Conservation (phyloP, 371 early-diverging fungal species). For the Ordospora colligata region DNA sequence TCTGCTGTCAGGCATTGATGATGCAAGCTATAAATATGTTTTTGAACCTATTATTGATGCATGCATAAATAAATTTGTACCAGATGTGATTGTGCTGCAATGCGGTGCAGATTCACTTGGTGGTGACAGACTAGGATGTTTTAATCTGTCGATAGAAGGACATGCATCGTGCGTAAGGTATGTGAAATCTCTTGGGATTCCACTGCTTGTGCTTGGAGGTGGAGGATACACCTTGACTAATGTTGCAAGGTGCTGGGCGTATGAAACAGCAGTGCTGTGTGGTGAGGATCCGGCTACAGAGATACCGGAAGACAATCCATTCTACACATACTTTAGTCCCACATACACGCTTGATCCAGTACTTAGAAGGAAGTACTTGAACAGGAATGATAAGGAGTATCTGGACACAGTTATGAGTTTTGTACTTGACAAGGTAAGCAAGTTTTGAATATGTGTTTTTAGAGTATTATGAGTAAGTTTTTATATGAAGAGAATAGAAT, state of each 20-base stretch:
- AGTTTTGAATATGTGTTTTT: constrained; percentile 12
- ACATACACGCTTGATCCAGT: constrained; percentile 31
- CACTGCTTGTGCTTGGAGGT: constrained; percentile 75
- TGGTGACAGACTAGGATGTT: constrained; percentile 75
- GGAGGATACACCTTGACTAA: constrained; percentile 86
- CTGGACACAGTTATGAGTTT: constrained; percentile 45
- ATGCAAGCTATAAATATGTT: constrained; percentile 69
- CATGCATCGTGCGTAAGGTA: constrained; percentile 78
- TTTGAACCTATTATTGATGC: constrained; percentile 72
- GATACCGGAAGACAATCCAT: constrained; percentile 54
- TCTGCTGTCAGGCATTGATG: constrained; percentile 76
- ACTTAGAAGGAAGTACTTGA: constrained; percentile 16
- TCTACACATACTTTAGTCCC: constrained; percentile 57
- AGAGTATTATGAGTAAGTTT: background rate
- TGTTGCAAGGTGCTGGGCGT: constrained; percentile 83
- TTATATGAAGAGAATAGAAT: background rate
- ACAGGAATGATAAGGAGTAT: constrained; percentile 49
- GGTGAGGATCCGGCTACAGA: constrained; percentile 65
- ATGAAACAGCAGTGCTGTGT: constrained; percentile 82
- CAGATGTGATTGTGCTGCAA: constrained; percentile 75
- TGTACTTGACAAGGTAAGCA: constrained; percentile 47
- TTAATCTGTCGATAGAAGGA: constrained; percentile 74
- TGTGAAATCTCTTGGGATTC: constrained; percentile 70
- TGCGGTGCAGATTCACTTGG: constrained; percentile 89
- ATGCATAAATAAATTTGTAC: constrained; percentile 69